Conservation (phyloP, 2,329 filamentous ascomycete species). For the Ceratocystis albifundus region DNA sequence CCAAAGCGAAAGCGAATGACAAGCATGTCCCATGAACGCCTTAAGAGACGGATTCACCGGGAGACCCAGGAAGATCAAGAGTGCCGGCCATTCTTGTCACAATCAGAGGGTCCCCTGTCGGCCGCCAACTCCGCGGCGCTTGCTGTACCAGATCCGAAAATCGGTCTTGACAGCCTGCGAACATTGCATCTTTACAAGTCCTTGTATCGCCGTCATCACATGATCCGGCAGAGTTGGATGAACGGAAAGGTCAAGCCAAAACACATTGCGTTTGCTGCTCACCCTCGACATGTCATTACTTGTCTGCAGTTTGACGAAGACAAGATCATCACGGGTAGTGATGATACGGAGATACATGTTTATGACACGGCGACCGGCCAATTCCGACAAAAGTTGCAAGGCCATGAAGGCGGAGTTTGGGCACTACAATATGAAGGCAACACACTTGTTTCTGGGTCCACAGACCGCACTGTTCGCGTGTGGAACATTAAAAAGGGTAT, state of each 20-base stretch:
- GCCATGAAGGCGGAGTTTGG: constrained; percentile 96
- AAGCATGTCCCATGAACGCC: constrained; percentile 34
- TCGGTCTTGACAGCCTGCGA: constrained; percentile 66
- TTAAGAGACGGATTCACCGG: constrained; percentile 40
- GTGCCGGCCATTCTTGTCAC: neutral
- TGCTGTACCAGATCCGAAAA: constrained; percentile 68
- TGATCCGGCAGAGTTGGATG: constrained; percentile 89
- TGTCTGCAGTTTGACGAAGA: constrained; percentile 96
- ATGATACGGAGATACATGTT: constrained; percentile 94
- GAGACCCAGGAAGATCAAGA: constrained; percentile 27
- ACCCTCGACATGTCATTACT: constrained; percentile 91
- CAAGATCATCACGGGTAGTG: constrained; percentile 94
- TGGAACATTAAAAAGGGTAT: constrained; percentile 94
- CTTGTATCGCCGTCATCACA: constrained; percentile 81
- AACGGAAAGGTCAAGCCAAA: constrained; percentile 70
- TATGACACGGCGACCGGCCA: constrained; percentile 94
- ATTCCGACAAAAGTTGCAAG: constrained; percentile 69
- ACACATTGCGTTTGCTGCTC: constrained; percentile 85
- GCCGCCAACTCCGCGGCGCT: constrained; percentile 74
- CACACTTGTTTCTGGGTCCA: constrained; percentile 87
- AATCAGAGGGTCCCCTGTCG: constrained; percentile 72
- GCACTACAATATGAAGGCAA: constrained; percentile 94
- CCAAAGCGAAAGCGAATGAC: constrained; percentile 42
- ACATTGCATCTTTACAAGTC: constrained; percentile 92
- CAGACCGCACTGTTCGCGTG: constrained; percentile 93